phyloP scores from a whole-genome alignment of 805 yeast genomes.

The Metschnikowia shivogae region DNA sequence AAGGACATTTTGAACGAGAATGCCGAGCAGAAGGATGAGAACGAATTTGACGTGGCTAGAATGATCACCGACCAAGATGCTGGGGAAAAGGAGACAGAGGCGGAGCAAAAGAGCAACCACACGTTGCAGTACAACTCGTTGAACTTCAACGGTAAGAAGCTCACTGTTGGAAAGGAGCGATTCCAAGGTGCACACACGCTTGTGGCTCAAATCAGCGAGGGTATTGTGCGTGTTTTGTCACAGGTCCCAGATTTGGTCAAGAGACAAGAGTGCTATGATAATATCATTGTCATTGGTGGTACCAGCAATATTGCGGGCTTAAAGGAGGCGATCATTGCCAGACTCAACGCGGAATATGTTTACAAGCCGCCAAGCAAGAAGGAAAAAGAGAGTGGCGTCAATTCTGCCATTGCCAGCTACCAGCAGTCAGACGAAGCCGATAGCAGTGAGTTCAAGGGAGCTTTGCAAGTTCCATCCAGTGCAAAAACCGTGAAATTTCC shows the following conservation, averaged over 20 bases:
- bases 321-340: slow-evolving; percentile 59
- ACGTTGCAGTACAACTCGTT: slow-evolving; percentile 74
- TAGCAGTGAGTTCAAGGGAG: slow-evolving; percentile 12
- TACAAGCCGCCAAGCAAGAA: slow-evolving; percentile 31
- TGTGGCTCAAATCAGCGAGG: slow-evolving; percentile 49
- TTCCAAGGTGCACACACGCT: slow-evolving; percentile 73
- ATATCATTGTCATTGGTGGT: slow-evolving; percentile 74
- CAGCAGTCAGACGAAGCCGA: slow-evolving; percentile 40
- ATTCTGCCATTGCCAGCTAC: slow-evolving; percentile 38
- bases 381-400: slow-evolving; percentile 28
- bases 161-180: slow-evolving; percentile 84
- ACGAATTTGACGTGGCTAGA: slow-evolving; percentile 82
- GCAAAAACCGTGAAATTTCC: slow-evolving; percentile 69
- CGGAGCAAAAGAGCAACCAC: slow-evolving; percentile 49
- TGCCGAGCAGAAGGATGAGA: slow-evolving; percentile 44
- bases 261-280: slow-evolving; percentile 82
- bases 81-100: slow-evolving; percentile 31
- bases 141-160: slow-evolving; percentile 46
- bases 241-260: slow-evolving; percentile 62
- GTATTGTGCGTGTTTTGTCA: slow-evolving; percentile 50
- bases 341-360: slow-evolving; percentile 54
- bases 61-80: slow-evolving; percentile 66
- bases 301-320: slow-evolving; percentile 74
- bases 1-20: slow-evolving; percentile 37
- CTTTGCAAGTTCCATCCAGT: slow-evolving; percentile 73